Evolutionary conservation across 495 filamentous ascomycete genomes (phyloP).

Genomic region (Gamarada debralockiae): DNA sequence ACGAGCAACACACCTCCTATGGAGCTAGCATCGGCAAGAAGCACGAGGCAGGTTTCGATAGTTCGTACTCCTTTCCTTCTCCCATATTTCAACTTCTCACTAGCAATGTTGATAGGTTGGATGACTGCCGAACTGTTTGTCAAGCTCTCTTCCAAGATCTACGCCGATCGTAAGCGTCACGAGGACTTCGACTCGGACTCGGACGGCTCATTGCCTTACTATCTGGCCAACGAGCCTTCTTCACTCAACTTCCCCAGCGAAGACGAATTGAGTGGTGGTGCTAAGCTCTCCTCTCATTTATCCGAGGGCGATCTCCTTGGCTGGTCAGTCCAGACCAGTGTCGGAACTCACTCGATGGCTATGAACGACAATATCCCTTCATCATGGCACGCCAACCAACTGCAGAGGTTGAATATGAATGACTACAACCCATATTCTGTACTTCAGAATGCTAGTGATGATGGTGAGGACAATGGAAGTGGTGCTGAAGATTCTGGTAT

Average conservation of each 20-base stretch:
- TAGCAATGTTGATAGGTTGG: constrained; percentile 29
- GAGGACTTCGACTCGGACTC: not conserved
- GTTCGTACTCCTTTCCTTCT: constrained; percentile 25
- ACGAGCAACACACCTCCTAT: constrained; percentile 23
- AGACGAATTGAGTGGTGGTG: not conserved
- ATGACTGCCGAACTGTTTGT: constrained; percentile 64
- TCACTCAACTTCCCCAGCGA: too few relatives aligned
- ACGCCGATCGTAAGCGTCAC: constrained; percentile 16
- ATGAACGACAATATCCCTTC: not conserved
- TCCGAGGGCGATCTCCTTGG: not conserved
- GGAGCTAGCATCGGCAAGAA: constrained; percentile 17
- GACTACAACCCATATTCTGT: too few relatives aligned
- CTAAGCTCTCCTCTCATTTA: not conserved
- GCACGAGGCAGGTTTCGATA: constrained; percentile 75
- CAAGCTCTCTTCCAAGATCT: constrained; percentile 53
- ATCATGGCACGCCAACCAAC: constrained; percentile 9
- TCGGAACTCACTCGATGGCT: not conserved
- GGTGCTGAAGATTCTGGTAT: not conserved
- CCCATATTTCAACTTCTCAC: not conserved
- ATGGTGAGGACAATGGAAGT: not conserved
- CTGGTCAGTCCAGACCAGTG: not conserved
- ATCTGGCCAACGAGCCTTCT: too few relatives aligned
- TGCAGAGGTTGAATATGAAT: not conserved
- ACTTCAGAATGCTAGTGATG: not conserved
- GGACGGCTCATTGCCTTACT: too few relatives aligned